A percentile compares a stretch with the other conserved stretches of the same genome.
These are phyloP conservation scores for Crithidia brevicula DNA, from an alignment of 208 protist species.

Conservation along the genomic window DNA sequence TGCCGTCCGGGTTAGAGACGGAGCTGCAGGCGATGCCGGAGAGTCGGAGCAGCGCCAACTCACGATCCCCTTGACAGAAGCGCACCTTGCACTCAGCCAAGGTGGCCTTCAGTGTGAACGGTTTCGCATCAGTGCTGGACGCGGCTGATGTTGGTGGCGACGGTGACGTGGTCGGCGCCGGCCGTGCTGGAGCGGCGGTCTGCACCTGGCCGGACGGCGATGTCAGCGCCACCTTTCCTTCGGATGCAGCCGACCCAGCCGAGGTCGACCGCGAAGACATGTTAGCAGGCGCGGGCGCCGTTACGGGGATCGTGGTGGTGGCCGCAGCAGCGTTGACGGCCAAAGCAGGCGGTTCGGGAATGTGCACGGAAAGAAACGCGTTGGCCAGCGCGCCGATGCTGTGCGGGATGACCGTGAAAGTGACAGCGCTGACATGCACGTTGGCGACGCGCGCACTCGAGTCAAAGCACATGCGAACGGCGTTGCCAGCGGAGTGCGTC, in stretches of 20 bases:
- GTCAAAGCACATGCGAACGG: constrained; percentile 34
- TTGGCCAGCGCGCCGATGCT: constrained; percentile 75
- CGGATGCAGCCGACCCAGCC: neutral
- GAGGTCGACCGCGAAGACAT: neutral
- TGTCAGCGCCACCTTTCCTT: neutral
- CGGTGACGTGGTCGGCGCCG: neutral
- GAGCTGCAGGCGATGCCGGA: constrained; percentile 29
- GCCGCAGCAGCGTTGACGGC: neutral
- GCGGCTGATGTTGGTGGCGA: neutral
- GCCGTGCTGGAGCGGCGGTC: neutral
- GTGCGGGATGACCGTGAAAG: constrained; percentile 63
- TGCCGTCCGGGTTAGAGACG: constrained; percentile 41
- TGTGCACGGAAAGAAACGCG: constrained; percentile 67
- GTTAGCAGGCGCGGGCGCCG: neutral
- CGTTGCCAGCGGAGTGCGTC: constrained; percentile 5
- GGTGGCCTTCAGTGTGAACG: constrained; percentile 20
- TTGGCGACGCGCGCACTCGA: constrained; percentile 37
- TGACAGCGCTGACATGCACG: constrained; percentile 41
- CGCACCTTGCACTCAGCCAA: constrained; percentile 38
- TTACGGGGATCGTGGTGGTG: no score
- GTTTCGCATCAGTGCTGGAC: neutral
- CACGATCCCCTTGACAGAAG: constrained; percentile 45
- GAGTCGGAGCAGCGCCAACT: constrained; percentile 52
- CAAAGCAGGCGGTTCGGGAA: constrained; percentile 27
- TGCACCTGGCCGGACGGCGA: neutral